Evolutionary conservation across 2,329 filamentous ascomycete genomes (phyloP).

Genomic region (Dactylonectria estremocensis): DNA sequence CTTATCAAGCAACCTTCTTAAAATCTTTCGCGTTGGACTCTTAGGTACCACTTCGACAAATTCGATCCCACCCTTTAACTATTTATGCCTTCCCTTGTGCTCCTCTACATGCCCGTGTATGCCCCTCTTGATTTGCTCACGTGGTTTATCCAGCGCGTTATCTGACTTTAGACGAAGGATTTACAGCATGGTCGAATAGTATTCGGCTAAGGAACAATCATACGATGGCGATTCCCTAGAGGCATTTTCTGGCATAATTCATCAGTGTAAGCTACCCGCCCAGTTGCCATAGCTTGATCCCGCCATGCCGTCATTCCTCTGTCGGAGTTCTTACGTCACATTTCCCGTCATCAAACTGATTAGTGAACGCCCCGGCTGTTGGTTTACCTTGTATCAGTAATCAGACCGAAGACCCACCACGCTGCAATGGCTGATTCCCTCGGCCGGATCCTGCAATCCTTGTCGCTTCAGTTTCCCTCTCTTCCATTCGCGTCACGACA

Average conservation of each 20-base stretch:
- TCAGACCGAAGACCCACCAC: background rate
- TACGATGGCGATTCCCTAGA: background rate
- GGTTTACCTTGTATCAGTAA: background rate
- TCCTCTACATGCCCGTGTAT: background rate
- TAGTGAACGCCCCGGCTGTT: slow-evolving; percentile 4
- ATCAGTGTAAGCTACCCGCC: background rate
- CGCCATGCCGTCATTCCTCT: background rate
- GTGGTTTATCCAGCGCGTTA: no score
- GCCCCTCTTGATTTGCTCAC: no score
- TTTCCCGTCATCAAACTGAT: background rate
- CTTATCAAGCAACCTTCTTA: background rate
- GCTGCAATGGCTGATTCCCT: background rate
- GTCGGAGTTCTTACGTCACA: slow-evolving; percentile 11
- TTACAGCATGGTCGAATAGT: background rate
- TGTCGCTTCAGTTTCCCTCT: background rate
- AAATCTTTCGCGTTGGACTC: background rate
- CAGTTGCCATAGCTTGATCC: background rate
- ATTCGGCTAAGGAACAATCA: background rate
- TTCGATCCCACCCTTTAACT: background rate
- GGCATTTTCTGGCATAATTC: background rate
- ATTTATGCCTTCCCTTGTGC: background rate
- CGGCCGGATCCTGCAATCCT: background rate
- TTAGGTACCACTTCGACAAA: background rate
- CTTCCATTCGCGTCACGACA: background rate
- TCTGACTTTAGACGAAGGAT: no score